Percentiles rank a stretch among this genome's conserved stretches.
Evolutionary conservation across 768 basidiomycete species (phyloP).

Genomic region (Cystofilobasidium ferigula): DNA sequence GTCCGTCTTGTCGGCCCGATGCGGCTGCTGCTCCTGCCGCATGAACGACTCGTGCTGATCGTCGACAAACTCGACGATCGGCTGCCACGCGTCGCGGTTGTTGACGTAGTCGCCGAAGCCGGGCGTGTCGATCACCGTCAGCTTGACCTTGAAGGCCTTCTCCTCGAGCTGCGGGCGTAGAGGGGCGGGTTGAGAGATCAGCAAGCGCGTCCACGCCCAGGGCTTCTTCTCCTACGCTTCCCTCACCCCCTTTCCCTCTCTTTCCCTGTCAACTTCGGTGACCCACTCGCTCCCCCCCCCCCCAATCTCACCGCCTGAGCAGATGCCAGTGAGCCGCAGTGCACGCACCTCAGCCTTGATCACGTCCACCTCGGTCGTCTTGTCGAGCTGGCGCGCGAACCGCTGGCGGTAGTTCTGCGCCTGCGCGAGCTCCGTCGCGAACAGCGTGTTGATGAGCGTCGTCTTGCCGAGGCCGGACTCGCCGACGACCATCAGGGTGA

Average conservation of each 20-base stretch:
- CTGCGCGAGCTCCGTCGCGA: slow-evolving; percentile 89
- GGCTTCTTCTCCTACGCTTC: too few relatives aligned
- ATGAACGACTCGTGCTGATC: slow-evolving; percentile 92
- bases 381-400: slow-evolving; percentile 83
- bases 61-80: slow-evolving; percentile 96
- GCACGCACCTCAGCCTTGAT: slow-evolving; percentile 76
- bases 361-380: slow-evolving; percentile 84
- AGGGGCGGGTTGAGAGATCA: too few relatives aligned
- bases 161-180: slow-evolving; percentile 74
- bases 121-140: slow-evolving; percentile 96
- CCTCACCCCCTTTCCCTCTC: too few relatives aligned
- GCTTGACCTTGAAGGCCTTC: slow-evolving; percentile 97
- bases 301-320: too few relatives aligned
- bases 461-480: slow-evolving; percentile 97
- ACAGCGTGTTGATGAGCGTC: slow-evolving; percentile 95
- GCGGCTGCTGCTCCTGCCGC: slow-evolving; percentile 98
- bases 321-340: too few relatives aligned
- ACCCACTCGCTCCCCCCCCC: too few relatives aligned
- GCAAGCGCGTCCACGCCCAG: too few relatives aligned
- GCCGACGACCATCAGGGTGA: slow-evolving; percentile 99
- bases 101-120: slow-evolving; percentile 99
- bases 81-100: slow-evolving; percentile 89
- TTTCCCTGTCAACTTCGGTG: too few relatives aligned
- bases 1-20: slow-evolving; percentile 85
- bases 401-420: slow-evolving; percentile 59